Conservation (phyloP, 805 yeast species). For the Hanseniaspora jakobsenii region DNA sequence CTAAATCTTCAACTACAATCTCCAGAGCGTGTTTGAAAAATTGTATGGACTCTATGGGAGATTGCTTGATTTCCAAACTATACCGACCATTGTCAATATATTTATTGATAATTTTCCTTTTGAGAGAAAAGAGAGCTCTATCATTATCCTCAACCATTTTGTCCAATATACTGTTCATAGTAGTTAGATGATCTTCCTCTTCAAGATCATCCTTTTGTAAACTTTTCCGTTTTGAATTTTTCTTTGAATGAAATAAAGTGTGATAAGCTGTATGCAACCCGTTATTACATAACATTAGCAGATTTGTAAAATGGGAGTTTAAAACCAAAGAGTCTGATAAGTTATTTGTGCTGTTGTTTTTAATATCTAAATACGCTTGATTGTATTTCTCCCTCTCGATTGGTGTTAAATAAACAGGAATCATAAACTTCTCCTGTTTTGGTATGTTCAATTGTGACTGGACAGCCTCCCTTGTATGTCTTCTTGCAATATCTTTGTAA, state of each 20-base stretch:
- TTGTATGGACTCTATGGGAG: slow-evolving; percentile 40
- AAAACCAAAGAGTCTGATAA: slow-evolving; percentile 33
- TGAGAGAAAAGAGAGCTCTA: slow-evolving; percentile 37
- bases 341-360: slow-evolving; percentile 39
- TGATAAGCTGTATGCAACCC: no score
- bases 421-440: slow-evolving; percentile 55
- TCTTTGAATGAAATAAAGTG: no score
- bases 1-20: background rate
- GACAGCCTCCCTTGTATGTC: slow-evolving; percentile 83
- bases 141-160: slow-evolving; percentile 50
- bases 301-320: slow-evolving; percentile 45
- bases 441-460: slow-evolving; percentile 67
- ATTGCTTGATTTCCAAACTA: slow-evolving; percentile 41
- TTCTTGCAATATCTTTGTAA: slow-evolving; percentile 24
- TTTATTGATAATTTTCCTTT: slow-evolving; percentile 36
- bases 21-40: slow-evolving; percentile 32
- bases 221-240: no score
- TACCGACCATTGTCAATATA: slow-evolving; percentile 56
- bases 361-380: slow-evolving; percentile 43
- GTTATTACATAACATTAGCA: no score
- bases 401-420: slow-evolving; percentile 65
- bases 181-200: no score
- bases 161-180: slow-evolving; percentile 56
- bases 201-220: no score
- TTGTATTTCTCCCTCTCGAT: slow-evolving; percentile 79